Evolutionary conservation across 495 filamentous ascomycete genomes (phyloP).

Genomic region (Penicillium egyptiacum): DNA sequence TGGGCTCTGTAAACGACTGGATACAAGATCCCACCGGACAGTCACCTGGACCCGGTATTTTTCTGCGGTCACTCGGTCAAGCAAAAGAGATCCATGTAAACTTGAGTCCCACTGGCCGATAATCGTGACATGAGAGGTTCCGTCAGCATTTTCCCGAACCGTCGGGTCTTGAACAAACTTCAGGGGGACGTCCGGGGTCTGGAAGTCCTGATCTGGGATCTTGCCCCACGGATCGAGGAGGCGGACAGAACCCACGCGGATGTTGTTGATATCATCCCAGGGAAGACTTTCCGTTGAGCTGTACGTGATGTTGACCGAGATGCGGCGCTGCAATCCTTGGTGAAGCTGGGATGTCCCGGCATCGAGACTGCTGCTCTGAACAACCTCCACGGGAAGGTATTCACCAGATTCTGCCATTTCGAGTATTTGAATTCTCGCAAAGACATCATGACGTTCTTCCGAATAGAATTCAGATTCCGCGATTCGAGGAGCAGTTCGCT

Average conservation of each 20-base stretch:
- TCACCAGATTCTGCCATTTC: slow-evolving; percentile 89
- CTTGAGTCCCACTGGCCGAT: slow-evolving; percentile 95
- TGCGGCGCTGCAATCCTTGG: slow-evolving; percentile 87
- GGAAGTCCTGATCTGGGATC: slow-evolving; percentile 71
- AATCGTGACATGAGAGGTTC: slow-evolving; percentile 83
- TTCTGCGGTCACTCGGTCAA: slow-evolving; percentile 86
- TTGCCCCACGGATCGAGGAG: slow-evolving; percentile 83
- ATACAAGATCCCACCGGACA: slow-evolving; percentile 77
- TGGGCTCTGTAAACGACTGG: slow-evolving; percentile 72
- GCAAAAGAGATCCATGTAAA: slow-evolving; percentile 81
- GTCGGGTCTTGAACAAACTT: slow-evolving; percentile 72
- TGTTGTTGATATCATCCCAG: slow-evolving; percentile 74
- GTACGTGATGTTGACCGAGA: slow-evolving; percentile 82
- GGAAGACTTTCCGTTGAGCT: slow-evolving; percentile 83
- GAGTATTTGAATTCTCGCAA: slow-evolving; percentile 80
- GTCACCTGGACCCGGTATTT: slow-evolving; percentile 89
- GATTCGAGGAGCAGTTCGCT: slow-evolving; percentile 69
- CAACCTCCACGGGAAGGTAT: slow-evolving; percentile 88
- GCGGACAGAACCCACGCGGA: slow-evolving; percentile 76
- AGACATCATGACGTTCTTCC: slow-evolving; percentile 91
- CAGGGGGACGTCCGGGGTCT: slow-evolving; percentile 70
- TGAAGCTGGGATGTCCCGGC: slow-evolving; percentile 89
- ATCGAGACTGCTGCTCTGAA: slow-evolving; percentile 79
- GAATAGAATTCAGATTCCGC: slow-evolving; percentile 89
- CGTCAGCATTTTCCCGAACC: slow-evolving; percentile 80